These are phyloP conservation scores for Xylariaceae sp. DNA, from an alignment of 2,329 filamentous ascomycete species.

Conservation along the genomic window DNA sequence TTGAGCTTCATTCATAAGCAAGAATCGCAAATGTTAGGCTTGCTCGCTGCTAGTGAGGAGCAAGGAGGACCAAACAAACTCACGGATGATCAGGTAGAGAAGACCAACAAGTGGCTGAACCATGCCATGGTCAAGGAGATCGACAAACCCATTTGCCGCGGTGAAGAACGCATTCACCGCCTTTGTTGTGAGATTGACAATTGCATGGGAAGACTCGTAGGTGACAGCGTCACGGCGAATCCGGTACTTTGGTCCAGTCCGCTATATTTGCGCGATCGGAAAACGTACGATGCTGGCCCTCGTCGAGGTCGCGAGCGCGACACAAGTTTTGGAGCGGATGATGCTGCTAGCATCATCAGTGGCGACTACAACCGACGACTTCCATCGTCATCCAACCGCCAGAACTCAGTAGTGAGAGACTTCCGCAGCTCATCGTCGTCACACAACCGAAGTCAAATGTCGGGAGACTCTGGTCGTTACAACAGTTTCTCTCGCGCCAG, in stretches of 20 bases:
- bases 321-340: slow-evolving; percentile 46
- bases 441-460: slow-evolving; percentile 66
- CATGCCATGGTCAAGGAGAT: slow-evolving; percentile 85
- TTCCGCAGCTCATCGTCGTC: slow-evolving; percentile 53
- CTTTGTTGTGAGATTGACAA: slow-evolving; percentile 88
- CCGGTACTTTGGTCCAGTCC: slow-evolving; percentile 92
- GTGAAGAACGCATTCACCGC: slow-evolving; percentile 90
- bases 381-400: slow-evolving; percentile 41
- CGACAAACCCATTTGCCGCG: slow-evolving; percentile 57
- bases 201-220: slow-evolving; percentile 81
- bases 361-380: slow-evolving; percentile 55
- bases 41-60: slow-evolving; percentile 77
- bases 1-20: slow-evolving; percentile 73
- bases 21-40: slow-evolving; percentile 81
- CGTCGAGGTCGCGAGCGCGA: slow-evolving; percentile 43
- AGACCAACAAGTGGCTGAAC: slow-evolving; percentile 79
- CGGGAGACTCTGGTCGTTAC: slow-evolving; percentile 62
- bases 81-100: slow-evolving; percentile 89
- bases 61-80: slow-evolving; percentile 93
- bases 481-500: slow-evolving; percentile 58
- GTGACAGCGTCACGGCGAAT: slow-evolving; percentile 77
- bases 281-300: slow-evolving; percentile 50
- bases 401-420: slow-evolving; percentile 54
- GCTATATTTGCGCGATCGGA: slow-evolving; percentile 76
- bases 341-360: slow-evolving; percentile 53